These are phyloP conservation scores for Serendipita sp. DNA, from an alignment of 768 basidiomycete species.

Conservation along the genomic window DNA sequence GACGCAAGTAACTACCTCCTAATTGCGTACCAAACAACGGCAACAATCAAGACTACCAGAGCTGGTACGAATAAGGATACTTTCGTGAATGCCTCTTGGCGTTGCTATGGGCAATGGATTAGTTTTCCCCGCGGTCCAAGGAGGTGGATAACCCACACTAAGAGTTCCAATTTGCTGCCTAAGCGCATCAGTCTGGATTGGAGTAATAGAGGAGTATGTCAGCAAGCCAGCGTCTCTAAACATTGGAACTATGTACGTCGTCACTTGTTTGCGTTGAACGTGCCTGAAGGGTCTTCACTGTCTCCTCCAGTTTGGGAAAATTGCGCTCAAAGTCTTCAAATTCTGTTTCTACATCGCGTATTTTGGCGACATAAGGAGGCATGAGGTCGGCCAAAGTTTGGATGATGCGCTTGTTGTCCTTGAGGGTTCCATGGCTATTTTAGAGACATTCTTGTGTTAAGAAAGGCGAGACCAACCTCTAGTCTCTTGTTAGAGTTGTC, in stretches of 20 bases:
- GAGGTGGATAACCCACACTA: neutral
- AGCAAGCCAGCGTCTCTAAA: neutral
- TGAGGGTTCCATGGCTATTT: too few relatives aligned
- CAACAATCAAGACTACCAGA: neutral
- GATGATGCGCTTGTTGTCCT: slow-evolving; percentile 3
- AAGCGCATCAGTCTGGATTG: neutral
- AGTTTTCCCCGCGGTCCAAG: neutral
- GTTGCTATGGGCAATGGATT: neutral
- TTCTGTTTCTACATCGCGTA: slow-evolving; percentile 6
- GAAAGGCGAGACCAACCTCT: neutral
- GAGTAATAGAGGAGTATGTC: neutral
- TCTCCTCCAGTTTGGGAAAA: slow-evolving; percentile 1
- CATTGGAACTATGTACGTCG: neutral
- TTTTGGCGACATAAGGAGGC: slow-evolving; percentile 5
- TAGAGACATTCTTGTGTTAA: neutral
- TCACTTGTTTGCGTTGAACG: neutral
- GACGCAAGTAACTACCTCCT: neutral
- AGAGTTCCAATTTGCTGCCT: neutral
- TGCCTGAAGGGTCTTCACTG: neutral
- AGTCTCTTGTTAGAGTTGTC: slow-evolving; percentile 2
- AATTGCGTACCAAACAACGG: neutral
- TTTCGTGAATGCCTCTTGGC: neutral
- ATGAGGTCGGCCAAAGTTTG: neutral
- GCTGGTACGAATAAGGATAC: neutral
- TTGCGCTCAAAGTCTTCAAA: slow-evolving; percentile 8